Base-by-base conservation (phyloP, 495 filamentous ascomycete species). In the Ascodesmis nigricans region DNA sequence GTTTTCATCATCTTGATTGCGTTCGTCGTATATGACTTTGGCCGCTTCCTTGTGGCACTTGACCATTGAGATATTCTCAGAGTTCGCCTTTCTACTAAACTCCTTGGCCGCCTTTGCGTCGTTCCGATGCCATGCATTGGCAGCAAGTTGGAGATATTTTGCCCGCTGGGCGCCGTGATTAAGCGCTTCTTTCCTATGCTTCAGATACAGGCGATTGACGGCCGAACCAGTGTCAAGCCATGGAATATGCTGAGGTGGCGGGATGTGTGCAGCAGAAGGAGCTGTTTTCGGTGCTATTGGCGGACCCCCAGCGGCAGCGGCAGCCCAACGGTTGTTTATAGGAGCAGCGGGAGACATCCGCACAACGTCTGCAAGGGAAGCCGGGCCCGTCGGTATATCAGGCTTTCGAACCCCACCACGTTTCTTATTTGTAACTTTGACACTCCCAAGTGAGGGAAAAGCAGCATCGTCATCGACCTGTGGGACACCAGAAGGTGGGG, bases 71-170 rank as follows among this genome's bases (percentile, higher is more conserved):
- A 90, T 76, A 43, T 99, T 99, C 58, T 95, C 90, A 28, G 73
- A 81, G 53, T 95, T 90, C 17, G 90, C 90, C 9, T 91, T 76
- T 29, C 93, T 66, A 40, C 78, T 87, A 31, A 93, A 62, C 24
- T 87, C 87, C 57, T 95, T 95, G 19, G 90, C 90, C 10, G 87
- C 83, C 42, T 90, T 73, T 15, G 90, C 83, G 53, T 99, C 90
- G 49, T 90, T 93, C 31, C 90, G 77, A 52, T 95, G 92, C 90
- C 90, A 99, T n/a, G 90, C 90, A 62, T 92, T 83, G n/a, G 87
- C 84, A 33, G 90, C 90, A 50, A 82, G 90, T 54, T 97, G 87
- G 18, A 99, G 60, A 50, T 93, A 99, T 49, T 95, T 95, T 55
- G 95, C 95, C 35, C 90, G 68, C 53, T 87, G 66, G 35, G 80